Base-by-base conservation (phyloP, 805 yeast species). In the Wickerhamiella cacticola region DNA sequence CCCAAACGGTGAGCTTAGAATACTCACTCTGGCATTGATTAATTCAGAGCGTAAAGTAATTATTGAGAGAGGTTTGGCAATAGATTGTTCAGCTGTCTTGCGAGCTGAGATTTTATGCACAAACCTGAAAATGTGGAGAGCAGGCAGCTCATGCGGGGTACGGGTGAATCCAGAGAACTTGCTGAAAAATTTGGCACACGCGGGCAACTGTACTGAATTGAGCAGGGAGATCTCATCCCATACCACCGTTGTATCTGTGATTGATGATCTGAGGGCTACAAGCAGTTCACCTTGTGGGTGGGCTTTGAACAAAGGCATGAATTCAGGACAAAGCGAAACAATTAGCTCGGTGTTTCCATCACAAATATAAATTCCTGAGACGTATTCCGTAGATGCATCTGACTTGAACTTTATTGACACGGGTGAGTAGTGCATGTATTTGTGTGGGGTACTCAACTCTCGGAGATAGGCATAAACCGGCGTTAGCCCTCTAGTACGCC, bases 1-100 rank as follows among this genome's bases (percentile, higher is more conserved):
- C 8, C 63, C 63, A 45, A 63, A 63, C 8, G 68, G 67, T 15
- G 63, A 55, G 52, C 63, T 59, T 23, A 41, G 51, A 24, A 61
- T 35, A 4, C 26, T 31, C 13, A 54, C 55, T 7, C 10, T 24
- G 5, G 22, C 21, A 16, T 28, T 26, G 10, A 16, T 19, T 12
- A 38, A n/a, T 15, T 10, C 31, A 15, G 48, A 25, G 34, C 28
- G 24, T 16, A 38, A 8, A n/a, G 38, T 10, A 3, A n/a, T 22
- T 21, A 43, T 19, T 9, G 33, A 33, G 13, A 46, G 40, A 19
- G 45, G 8, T 26, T 41, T 7, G 46, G 48, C 3, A 10, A n/a
- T 12, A 15, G 29, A 19, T 13, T 41, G 46, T 15, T 25, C 35
- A 33, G 29, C 22, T 10, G 15, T 2, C 23, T 18, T 23, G 3